These are phyloP conservation scores for Moringa oleifera DNA, from an alignment of 345 rosid species.

Conservation along the genomic window DNA sequence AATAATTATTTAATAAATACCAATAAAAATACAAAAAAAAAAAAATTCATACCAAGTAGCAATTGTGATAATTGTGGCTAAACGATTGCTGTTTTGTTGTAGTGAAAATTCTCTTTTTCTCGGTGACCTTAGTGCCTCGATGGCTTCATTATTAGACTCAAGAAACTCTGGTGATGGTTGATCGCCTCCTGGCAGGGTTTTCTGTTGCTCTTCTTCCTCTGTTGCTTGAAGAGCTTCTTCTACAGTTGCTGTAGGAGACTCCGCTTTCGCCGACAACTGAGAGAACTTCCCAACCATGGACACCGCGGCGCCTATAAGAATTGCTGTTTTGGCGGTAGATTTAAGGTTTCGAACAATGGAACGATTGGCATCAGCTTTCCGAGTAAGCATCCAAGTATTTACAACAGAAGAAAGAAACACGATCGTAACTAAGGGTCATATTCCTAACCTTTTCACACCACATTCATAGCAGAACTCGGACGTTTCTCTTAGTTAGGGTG, in stretches of 20 bases:
- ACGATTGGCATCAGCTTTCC: no score
- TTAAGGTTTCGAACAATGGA: slow-evolving; percentile 27
- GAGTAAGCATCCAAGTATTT: no score
- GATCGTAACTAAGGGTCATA: slow-evolving; percentile 17
- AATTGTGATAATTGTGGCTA: no score
- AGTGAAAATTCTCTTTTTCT: no score
- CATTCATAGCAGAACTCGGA: slow-evolving; percentile 95
- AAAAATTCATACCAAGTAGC: no score
- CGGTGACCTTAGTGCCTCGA: slow-evolving; percentile 47
- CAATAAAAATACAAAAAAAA: no score
- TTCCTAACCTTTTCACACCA: slow-evolving; percentile 81
- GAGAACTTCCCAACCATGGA: slow-evolving; percentile 42
- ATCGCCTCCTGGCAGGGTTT: slow-evolving; percentile 8
- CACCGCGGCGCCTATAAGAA: slow-evolving; percentile 47
- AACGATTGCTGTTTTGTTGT: no score
- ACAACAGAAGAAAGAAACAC: no score
- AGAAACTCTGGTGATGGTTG: slow-evolving; percentile 36
- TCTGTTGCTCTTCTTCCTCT: slow-evolving; percentile 16
- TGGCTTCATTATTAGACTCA: slow-evolving; percentile 45
- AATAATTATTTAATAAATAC: no score
- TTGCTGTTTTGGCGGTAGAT: slow-evolving; percentile 41
- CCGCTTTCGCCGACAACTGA: slow-evolving; percentile 51
- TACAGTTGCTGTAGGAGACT: slow-evolving; percentile 34
- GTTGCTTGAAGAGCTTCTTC: slow-evolving; percentile 25
- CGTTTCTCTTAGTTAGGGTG: slow-evolving; percentile 74